phyloP scores from a whole-genome alignment of 2,329 filamentous ascomycete genomes.

The Colletotrichum musae region DNA sequence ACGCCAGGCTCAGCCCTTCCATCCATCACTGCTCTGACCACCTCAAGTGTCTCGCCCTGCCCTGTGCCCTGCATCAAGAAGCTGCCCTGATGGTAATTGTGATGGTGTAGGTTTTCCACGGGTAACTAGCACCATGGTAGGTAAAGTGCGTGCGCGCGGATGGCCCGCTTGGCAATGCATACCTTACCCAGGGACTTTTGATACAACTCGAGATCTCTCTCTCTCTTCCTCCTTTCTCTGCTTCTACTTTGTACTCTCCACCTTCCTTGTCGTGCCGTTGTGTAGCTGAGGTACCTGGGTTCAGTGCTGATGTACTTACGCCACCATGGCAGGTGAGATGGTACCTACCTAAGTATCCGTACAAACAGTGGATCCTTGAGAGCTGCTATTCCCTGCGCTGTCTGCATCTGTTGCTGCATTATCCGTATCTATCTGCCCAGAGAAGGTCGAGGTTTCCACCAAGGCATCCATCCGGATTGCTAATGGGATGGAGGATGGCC shows the following conservation, averaged over 20 bases:
- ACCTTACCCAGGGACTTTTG: constrained; percentile 25
- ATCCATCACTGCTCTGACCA: background rate
- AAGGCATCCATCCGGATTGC: too few species aligned
- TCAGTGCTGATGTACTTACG: background rate
- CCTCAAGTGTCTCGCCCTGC: too few species aligned
- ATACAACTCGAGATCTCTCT: background rate
- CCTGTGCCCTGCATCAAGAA: too few species aligned
- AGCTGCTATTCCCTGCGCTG: background rate
- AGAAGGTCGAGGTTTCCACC: too few species aligned
- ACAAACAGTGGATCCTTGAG: background rate
- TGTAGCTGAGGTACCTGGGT: background rate
- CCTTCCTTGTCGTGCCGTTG: background rate
- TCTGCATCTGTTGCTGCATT: constrained; percentile 11
- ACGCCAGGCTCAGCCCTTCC: constrained; percentile 22
- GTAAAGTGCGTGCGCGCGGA: too few species aligned
- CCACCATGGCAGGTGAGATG: too few species aligned
- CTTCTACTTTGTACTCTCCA: background rate
- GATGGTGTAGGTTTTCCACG: too few species aligned
- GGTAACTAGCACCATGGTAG: too few species aligned
- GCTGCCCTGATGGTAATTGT: too few species aligned
- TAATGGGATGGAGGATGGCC: too few species aligned
- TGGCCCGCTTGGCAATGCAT: constrained; percentile 11
- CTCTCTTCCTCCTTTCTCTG: background rate
- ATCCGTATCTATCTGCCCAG: too few species aligned
- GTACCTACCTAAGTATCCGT: background rate